A percentile compares a stretch with the other conserved stretches of the same genome.
phyloP scores from a whole-genome alignment of 345 rosid species.

The Rhizophora mangle region DNA sequence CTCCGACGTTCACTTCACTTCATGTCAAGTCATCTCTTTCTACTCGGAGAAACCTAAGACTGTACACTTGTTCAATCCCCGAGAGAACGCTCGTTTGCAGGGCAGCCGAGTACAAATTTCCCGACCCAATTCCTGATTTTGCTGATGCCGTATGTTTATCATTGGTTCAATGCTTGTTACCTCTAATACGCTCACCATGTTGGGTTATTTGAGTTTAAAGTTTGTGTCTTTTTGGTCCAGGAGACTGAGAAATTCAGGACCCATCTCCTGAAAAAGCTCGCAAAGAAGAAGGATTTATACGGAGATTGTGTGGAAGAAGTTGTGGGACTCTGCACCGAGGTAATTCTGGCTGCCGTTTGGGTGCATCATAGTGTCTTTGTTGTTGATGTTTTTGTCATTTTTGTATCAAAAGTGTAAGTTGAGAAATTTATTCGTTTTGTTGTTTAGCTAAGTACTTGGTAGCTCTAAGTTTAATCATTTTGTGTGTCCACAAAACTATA shows the following conservation, averaged over 20 bases:
- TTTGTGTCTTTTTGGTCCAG: slow-evolving; percentile 29
- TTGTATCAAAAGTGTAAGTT: too few relatives aligned
- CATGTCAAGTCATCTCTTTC: slow-evolving; percentile 2
- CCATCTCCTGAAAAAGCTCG: slow-evolving; percentile 56
- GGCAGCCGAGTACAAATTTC: slow-evolving; percentile 76
- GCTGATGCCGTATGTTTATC: slow-evolving; percentile 59
- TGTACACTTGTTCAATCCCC: slow-evolving; percentile 17
- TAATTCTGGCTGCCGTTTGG: slow-evolving; percentile 14
- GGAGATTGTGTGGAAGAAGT: slow-evolving; percentile 68
- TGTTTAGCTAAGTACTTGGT: too few relatives aligned
- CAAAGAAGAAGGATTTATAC: slow-evolving; percentile 52
- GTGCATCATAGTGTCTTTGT: neutral
- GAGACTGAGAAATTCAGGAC: slow-evolving; percentile 77
- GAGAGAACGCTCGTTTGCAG: slow-evolving; percentile 39
- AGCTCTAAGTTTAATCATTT: too few relatives aligned
- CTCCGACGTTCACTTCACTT: slow-evolving; percentile 15
- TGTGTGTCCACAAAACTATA: too few relatives aligned
- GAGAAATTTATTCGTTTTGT: too few relatives aligned
- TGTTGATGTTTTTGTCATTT: neutral
- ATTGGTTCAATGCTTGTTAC: neutral
- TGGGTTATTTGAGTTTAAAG: neutral
- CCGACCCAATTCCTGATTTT: slow-evolving; percentile 89
- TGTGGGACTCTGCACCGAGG: slow-evolving; percentile 82
- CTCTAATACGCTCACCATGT: neutral
- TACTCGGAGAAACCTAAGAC: slow-evolving; percentile 8